Percentiles rank a stretch among this genome's conserved stretches.
Conservation (phyloP, 2,329 filamentous ascomycete genomes). For the Ophiostoma montium region DNA sequence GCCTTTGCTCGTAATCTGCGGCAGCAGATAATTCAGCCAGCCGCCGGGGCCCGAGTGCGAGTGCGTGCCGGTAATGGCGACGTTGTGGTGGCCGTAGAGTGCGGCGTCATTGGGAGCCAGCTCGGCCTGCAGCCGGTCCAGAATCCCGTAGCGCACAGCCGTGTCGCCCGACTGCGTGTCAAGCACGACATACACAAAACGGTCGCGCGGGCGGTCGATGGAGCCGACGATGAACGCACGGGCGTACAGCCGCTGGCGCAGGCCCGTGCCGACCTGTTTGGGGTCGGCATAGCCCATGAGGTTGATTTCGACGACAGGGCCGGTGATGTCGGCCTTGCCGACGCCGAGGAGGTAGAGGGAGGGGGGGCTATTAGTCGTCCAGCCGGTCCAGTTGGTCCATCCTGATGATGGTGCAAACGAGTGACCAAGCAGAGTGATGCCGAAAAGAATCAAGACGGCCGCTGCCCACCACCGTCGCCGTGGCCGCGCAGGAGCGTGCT, state of each 20-base stretch:
- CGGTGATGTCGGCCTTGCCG: slow-evolving; percentile 41
- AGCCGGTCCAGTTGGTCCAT: not conserved
- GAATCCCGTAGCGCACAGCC: slow-evolving; percentile 68
- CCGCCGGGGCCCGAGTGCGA: slow-evolving; percentile 81
- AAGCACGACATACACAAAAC: slow-evolving; percentile 76
- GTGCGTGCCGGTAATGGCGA: slow-evolving; percentile 85
- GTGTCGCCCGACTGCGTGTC: slow-evolving; percentile 80
- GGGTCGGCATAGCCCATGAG: slow-evolving; percentile 79
- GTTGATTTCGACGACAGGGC: slow-evolving; percentile 76
- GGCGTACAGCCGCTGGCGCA: slow-evolving; percentile 75
- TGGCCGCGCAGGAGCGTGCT: not conserved
- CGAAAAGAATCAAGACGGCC: not conserved
- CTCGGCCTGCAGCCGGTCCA: slow-evolving; percentile 57
- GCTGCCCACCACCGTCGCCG: not conserved
- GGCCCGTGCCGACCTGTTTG: slow-evolving; percentile 64
- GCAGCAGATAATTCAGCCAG: slow-evolving; percentile 84
- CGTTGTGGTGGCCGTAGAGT: slow-evolving; percentile 60
- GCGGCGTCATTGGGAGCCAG: too few species aligned
- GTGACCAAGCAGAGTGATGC: not conserved
- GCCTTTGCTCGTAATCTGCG: slow-evolving; percentile 74
- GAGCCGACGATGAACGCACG: slow-evolving; percentile 77
- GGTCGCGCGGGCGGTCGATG: slow-evolving; percentile 46
- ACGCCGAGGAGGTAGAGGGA: slow-evolving; percentile 32
- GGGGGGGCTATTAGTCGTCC: not conserved
- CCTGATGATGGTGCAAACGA: not conserved